A percentile compares a stretch with the other conserved stretches of the same genome.
Conservation (phyloP, 2,329 filamentous ascomycete genomes). For the Calonectria pauciramosa region DNA sequence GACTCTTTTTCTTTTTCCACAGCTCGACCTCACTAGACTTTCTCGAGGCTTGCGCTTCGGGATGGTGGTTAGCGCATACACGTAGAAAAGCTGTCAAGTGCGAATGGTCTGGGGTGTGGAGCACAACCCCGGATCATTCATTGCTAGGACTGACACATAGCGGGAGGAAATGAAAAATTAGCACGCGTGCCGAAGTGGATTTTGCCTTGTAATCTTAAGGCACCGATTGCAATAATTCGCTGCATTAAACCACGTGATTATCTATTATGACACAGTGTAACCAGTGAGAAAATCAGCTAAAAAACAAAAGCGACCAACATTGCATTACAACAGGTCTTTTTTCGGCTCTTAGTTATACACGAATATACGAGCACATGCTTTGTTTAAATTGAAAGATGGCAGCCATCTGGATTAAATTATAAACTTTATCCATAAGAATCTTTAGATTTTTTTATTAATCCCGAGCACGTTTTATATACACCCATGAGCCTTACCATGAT, state of each 20-base stretch:
- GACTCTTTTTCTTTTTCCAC: conserved; percentile 76
- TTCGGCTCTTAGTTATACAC: neutral
- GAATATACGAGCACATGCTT: neutral
- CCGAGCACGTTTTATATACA: neutral
- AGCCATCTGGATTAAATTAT: too few species aligned
- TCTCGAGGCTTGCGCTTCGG: neutral
- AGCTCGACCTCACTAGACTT: conserved; percentile 46
- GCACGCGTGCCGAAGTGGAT: neutral
- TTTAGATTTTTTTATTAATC: neutral
- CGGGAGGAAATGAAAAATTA: neutral
- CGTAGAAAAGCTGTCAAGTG: neutral
- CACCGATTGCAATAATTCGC: neutral
- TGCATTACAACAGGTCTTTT: neutral
- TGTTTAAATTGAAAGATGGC: neutral
- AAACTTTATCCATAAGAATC: too few species aligned
- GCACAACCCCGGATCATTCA: neutral
- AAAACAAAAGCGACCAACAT: neutral
- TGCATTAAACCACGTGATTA: neutral
- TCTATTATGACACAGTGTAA: neutral
- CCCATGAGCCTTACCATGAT: neutral
- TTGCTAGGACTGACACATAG: neutral
- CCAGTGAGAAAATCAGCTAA: neutral
- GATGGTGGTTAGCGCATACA: neutral
- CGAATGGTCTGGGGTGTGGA: neutral
- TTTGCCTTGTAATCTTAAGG: neutral